phyloP scores from a whole-genome alignment of 176 grass and related monocot genomes.

The Saccharum officinarum region DNA sequence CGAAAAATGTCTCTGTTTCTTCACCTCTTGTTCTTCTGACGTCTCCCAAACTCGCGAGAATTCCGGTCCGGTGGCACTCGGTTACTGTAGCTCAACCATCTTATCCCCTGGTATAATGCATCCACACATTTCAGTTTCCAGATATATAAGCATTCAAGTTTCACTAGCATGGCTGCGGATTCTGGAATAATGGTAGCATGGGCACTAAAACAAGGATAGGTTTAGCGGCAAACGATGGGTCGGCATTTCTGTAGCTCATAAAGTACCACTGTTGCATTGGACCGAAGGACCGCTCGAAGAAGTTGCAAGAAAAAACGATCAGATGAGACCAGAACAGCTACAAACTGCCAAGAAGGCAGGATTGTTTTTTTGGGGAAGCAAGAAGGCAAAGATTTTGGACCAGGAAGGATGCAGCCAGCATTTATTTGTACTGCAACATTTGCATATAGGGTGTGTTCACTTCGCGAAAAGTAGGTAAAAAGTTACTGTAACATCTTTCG shows the following conservation, averaged over 20 bases:
- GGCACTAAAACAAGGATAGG: background rate
- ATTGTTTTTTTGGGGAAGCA: too few relatives aligned
- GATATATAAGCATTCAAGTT: background rate
- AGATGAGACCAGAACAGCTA: background rate
- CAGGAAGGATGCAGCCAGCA: background rate
- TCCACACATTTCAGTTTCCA: background rate
- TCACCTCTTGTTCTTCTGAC: too few relatives aligned
- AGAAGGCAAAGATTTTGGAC: background rate
- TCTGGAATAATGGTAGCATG: conserved; percentile 30
- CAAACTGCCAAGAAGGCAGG: too few relatives aligned
- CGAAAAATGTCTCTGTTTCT: background rate
- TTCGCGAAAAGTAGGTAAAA: too few relatives aligned
- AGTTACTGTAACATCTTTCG: too few relatives aligned
- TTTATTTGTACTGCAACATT: background rate
- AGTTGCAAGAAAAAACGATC: background rate
- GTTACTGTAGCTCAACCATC: background rate
- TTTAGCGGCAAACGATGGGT: too few relatives aligned
- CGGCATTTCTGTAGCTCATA: conserved; percentile 35
- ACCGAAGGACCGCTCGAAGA: background rate
- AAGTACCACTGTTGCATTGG: background rate
- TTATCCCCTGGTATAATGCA: background rate
- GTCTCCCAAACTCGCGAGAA: background rate
- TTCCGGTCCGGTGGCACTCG: too few relatives aligned
- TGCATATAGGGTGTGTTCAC: too few relatives aligned
- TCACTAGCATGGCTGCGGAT: background rate